Base-by-base conservation (phyloP, 441 rosid genomes). In the Aquilaria agallochum region DNA sequence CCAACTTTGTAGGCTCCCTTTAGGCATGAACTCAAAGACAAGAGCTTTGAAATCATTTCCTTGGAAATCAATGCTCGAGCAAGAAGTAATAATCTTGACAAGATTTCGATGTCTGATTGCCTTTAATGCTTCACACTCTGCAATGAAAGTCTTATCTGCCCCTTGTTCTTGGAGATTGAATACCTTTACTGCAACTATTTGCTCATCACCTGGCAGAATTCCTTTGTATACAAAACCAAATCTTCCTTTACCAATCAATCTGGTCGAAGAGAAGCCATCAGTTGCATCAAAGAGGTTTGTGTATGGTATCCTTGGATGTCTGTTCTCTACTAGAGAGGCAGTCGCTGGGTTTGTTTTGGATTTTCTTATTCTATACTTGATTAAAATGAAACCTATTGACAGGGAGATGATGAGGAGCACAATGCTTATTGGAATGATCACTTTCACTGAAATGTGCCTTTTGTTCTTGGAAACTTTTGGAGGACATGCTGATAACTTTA, bases 41-140 rank as follows among this genome's bases (percentile, higher is more conserved):
- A 66, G 56, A 40, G 77, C 70, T 60, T 78, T 76, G 53, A 72
- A 74, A 2, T 74, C 77, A 44, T 73, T 73, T 11, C 78, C 73
- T 10, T 56, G 0, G 5, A 31, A 68, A 66, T 75, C 80, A 2
- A 66, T 49, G 50, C 78, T 56, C 11, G 76, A 74, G 44, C 80
- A 80, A 12, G 71, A 50, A 0, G 75, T 66, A 12, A 75, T 4
- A 34, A 73, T 60, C 32, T 66, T 77, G 36, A 71, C 74, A 66
- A 80, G 78, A 55, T 81, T 81, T 0, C 58, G 64, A 44, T 75
- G 82, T 10, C 77, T 45, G 9, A 75, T 5, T 7, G 68, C 66
- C 36, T 63, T 70, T 10, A 78, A 34, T 0, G 76, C 20, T 53
- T 78, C 68, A n/a, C 80, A 75, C 65, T 80, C 74, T 0, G 76